A percentile compares a stretch with the other conserved stretches of the same genome.
Evolutionary conservation across 2,329 filamentous ascomycete species (phyloP).

Genomic region (Monosporascus sp.): DNA sequence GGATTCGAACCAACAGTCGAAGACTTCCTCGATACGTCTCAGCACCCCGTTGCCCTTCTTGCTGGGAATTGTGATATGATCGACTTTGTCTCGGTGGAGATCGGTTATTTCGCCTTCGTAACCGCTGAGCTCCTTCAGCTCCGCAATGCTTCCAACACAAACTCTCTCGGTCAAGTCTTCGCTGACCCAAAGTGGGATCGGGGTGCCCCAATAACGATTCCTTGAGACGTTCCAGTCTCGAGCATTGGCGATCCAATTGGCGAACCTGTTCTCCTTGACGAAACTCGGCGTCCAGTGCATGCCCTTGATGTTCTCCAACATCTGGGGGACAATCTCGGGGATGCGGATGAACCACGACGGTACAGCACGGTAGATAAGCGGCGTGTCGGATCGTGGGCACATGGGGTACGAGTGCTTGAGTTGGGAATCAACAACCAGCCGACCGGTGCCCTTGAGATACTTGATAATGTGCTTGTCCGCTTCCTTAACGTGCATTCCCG

Average conservation of each 20-base stretch:
- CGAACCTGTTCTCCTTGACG: slow-evolving; percentile 87
- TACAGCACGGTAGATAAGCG: slow-evolving; percentile 86
- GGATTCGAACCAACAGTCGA: slow-evolving; percentile 97
- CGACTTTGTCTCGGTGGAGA: slow-evolving; percentile 87
- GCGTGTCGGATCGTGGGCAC: slow-evolving; percentile 92
- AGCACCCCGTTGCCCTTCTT: slow-evolving; percentile 81
- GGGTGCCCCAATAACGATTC: slow-evolving; percentile 94
- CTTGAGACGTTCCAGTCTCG: slow-evolving; percentile 94
- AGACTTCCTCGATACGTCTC: slow-evolving; percentile 78
- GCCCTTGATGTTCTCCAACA: slow-evolving; percentile 83
- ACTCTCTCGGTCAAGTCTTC: slow-evolving; percentile 83
- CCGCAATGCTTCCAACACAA: slow-evolving; percentile 77
- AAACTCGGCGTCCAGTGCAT: slow-evolving; percentile 89
- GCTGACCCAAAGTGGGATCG: slow-evolving; percentile 86
- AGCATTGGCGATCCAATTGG: slow-evolving; percentile 85
- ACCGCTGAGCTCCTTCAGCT: slow-evolving; percentile 82
- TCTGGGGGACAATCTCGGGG: slow-evolving; percentile 72
- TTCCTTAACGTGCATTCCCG: slow-evolving; percentile 81
- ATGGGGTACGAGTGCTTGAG: slow-evolving; percentile 89
- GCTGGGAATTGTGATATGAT: slow-evolving; percentile 90
- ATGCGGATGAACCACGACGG: slow-evolving; percentile 95
- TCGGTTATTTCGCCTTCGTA: slow-evolving; percentile 77
- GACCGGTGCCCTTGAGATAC: slow-evolving; percentile 69
- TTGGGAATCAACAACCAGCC: slow-evolving; percentile 79
- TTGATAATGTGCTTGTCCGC: slow-evolving; percentile 94